Conservation (phyloP, 2,329 filamentous ascomycete species). For the Podosphaera leucotricha region DNA sequence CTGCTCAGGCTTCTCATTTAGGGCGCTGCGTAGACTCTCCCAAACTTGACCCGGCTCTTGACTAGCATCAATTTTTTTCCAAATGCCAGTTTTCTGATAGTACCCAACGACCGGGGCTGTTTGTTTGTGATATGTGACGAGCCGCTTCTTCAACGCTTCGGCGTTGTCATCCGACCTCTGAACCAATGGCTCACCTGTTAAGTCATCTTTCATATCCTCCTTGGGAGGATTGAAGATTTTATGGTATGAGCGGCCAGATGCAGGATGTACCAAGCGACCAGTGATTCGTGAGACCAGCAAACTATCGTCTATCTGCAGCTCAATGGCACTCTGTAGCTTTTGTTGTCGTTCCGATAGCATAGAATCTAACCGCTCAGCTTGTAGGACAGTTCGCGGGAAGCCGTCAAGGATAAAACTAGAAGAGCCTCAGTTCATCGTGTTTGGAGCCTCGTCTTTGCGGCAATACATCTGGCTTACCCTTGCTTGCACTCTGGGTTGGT, state of each 20-base stretch:
- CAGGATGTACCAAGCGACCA: constrained; percentile 83
- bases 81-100: constrained; percentile 95
- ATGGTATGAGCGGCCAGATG: constrained; percentile 92
- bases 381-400: constrained; percentile 88
- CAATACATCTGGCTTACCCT: constrained; percentile 39
- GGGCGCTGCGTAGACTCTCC: constrained; percentile 73
- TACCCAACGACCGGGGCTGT: constrained; percentile 81
- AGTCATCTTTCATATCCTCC: constrained; percentile 77
- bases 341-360: constrained; percentile 66
- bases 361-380: constrained; percentile 79
- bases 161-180: constrained; percentile 96
- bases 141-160: constrained; percentile 82
- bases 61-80: constrained; percentile 84
- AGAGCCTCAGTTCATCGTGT: background rate
- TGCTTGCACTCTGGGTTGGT: constrained; percentile 89
- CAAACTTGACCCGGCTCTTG: constrained; percentile 91
- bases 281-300: constrained; percentile 92
- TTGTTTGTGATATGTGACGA: constrained; percentile 83
- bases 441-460: background rate
- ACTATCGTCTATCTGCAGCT: constrained; percentile 88
- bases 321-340: constrained; percentile 80
- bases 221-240: constrained; percentile 98
- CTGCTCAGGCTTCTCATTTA: constrained; percentile 32
- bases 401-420: constrained; percentile 91
- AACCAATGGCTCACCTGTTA: constrained; percentile 88